Percentiles rank a stretch among this genome's conserved stretches.
These are phyloP conservation scores for Fusarium sambucinum DNA, from an alignment of 2,329 filamentous ascomycete species.

Conservation along the genomic window DNA sequence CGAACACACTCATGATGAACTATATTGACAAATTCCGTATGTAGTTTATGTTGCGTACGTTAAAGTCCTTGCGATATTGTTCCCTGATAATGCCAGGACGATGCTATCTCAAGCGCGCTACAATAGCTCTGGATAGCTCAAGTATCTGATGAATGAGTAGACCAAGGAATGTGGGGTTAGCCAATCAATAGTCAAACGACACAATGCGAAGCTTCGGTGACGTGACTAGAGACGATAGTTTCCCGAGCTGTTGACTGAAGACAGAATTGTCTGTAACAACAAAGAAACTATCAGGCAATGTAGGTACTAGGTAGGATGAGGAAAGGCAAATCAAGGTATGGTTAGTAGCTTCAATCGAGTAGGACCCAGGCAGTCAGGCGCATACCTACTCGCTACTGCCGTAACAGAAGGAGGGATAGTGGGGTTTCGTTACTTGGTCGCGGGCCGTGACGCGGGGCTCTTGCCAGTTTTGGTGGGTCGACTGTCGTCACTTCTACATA, in stretches of 20 bases:
- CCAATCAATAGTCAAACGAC: not conserved
- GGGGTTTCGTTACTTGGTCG: slow-evolving; percentile 33
- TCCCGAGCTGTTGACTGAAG: not conserved
- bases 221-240: not conserved
- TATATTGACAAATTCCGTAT: not conserved
- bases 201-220: not conserved
- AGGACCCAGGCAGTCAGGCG: slow-evolving; percentile 22
- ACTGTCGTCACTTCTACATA: slow-evolving; percentile 39
- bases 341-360: slow-evolving; percentile 4
- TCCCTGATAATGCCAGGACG: slow-evolving; percentile 7
- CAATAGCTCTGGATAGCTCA: slow-evolving; percentile 22
- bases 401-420: slow-evolving; percentile 18
- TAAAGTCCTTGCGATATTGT: not conserved
- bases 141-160: slow-evolving; percentile 18
- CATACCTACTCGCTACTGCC: slow-evolving; percentile 19
- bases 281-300: not conserved
- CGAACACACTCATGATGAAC: slow-evolving; percentile 46
- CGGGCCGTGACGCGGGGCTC: slow-evolving; percentile 34
- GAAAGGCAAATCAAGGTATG: slow-evolving; percentile 6
- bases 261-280: not conserved
- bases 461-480: slow-evolving; percentile 32
- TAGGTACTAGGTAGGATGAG: not conserved
- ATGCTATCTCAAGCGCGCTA: slow-evolving; percentile 37
- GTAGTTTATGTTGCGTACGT: not conserved
- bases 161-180: slow-evolving; percentile 14